phyloP scores from a whole-genome alignment of 2,329 filamentous ascomycete species.

The Parastagonospora nodorum region DNA sequence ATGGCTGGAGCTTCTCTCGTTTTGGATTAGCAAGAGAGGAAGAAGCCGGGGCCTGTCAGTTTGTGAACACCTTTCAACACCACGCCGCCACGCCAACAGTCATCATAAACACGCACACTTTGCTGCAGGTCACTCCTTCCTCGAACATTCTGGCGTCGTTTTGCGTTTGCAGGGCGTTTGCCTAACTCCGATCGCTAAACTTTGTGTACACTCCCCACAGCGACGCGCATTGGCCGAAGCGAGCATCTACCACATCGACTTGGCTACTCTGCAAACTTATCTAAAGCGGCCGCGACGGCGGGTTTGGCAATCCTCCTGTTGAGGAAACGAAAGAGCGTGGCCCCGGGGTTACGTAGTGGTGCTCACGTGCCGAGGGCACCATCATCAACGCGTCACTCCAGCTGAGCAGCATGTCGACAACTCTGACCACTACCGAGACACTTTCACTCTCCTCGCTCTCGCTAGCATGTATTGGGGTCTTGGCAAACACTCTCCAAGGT shows the following conservation, averaged over 20 bases:
- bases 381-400: constrained; percentile 1
- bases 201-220: constrained; percentile 1
- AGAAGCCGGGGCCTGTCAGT: constrained; percentile 16
- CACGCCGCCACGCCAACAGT: constrained; percentile 17
- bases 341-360: not conserved
- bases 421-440: constrained; percentile 59
- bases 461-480: constrained; percentile 71
- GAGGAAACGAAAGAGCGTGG: not conserved
- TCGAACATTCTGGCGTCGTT: constrained; percentile 13
- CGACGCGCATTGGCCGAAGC: not conserved
- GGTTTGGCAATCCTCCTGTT: not conserved
- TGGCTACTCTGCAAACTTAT: constrained; percentile 1
- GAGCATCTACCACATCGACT: not conserved
- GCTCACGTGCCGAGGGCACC: constrained; percentile 5
- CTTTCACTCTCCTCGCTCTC: constrained; percentile 67
- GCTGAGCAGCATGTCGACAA: constrained; percentile 31
- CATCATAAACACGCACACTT: constrained; percentile 13
- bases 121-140: constrained; percentile 19
- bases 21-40: constrained; percentile 34
- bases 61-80: constrained; percentile 37
- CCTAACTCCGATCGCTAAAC: constrained; percentile 11
- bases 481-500: constrained; percentile 78
- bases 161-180: constrained; percentile 10
- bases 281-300: not conserved
- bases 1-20: constrained; percentile 32